These are phyloP conservation scores for Sclerotinia borealis DNA, from an alignment of 2,329 filamentous ascomycete genomes.

Conservation along the genomic window DNA sequence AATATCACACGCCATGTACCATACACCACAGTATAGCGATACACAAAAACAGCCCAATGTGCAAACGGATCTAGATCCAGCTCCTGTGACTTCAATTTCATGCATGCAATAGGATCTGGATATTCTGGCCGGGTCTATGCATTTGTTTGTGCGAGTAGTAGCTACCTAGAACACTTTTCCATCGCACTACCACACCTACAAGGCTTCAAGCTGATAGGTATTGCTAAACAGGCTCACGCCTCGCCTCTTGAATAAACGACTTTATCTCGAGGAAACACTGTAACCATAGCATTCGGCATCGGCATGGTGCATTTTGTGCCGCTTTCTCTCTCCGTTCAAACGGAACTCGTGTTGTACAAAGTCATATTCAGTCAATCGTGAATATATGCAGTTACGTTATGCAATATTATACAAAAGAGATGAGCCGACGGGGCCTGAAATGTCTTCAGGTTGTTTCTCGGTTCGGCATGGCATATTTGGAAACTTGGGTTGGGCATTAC, in stretches of 20 bases:
- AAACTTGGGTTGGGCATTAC: conserved; percentile 5
- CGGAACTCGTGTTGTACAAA: background rate
- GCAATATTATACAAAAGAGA: background rate
- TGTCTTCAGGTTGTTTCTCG: background rate
- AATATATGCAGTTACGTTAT: background rate
- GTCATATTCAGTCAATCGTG: background rate
- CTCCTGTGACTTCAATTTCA: conserved; percentile 7
- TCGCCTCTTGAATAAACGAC: background rate
- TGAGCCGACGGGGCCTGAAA: background rate
- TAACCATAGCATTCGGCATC: background rate
- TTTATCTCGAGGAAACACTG: background rate
- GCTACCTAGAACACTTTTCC: background rate
- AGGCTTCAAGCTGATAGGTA: background rate
- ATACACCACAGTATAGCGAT: background rate
- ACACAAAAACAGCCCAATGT: background rate
- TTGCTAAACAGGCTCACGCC: background rate
- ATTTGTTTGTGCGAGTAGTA: background rate
- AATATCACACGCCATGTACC: background rate
- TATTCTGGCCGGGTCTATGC: conserved; percentile 5
- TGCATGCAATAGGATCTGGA: conserved; percentile 9
- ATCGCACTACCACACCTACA: conserved; percentile 1
- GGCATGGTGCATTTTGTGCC: background rate
- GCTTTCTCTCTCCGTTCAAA: background rate
- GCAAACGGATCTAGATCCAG: conserved; percentile 6
- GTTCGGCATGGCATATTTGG: background rate